Conservation (phyloP, 306 rosid species). For the Canavalia gladiata region DNA sequence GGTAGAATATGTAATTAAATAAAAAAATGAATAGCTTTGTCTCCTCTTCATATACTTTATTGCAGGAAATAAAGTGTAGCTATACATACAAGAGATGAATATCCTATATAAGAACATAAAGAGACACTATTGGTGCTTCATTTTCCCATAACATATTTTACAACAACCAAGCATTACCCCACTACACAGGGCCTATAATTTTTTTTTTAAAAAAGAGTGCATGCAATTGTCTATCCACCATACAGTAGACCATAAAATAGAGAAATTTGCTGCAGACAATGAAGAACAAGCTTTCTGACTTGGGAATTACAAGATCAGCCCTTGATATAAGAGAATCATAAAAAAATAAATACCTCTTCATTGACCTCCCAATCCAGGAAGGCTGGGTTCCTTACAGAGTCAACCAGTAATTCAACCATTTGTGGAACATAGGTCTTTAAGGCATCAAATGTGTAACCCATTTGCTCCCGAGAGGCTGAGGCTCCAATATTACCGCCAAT, state of each 20-base stretch:
- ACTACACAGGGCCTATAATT: not conserved
- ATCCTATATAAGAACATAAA: not conserved
- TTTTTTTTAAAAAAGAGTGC: not conserved
- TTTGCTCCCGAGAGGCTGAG: conserved; percentile 93
- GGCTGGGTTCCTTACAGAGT: conserved; percentile 86
- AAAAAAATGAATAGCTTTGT: conserved; percentile 28
- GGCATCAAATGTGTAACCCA: conserved; percentile 97
- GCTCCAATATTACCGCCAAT: conserved; percentile 92
- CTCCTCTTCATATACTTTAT: conserved; percentile 7
- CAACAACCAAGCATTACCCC: not conserved
- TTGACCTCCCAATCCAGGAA: conserved; percentile 97
- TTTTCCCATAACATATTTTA: conserved; percentile 5
- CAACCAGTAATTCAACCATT: conserved; percentile 94
- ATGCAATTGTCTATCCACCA: not conserved
- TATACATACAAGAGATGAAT: conserved; percentile 19
- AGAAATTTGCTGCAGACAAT: conserved; percentile 27
- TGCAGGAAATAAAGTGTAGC: conserved; percentile 17
- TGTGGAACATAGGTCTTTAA: conserved; percentile 88
- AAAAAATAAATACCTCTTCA: conserved; percentile 78
- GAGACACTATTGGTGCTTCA: conserved; percentile 12
- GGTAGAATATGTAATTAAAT: conserved; percentile 13
- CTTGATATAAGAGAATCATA: conserved; percentile 14
- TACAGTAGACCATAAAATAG: not conserved
- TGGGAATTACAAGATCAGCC: conserved; percentile 25
- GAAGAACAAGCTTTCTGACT: conserved; percentile 31